These are phyloP conservation scores for Trypanosoma mega DNA, from an alignment of 208 protist genomes.

Conservation along the genomic window DNA sequence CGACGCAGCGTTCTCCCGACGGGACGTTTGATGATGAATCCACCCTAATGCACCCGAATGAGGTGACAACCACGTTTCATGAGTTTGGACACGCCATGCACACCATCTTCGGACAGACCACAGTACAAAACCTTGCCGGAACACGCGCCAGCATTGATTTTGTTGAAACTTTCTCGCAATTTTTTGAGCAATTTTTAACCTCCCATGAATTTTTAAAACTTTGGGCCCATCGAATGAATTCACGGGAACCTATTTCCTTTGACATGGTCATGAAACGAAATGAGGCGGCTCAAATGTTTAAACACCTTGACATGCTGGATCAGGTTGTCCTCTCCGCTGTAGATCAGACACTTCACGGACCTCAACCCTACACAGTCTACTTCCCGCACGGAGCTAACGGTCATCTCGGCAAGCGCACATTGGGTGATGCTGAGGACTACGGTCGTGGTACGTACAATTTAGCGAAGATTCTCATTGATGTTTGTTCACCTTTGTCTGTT, in stretches of 20 bases:
- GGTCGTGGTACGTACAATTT: constrained; percentile 79
- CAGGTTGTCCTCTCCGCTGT: constrained; percentile 86
- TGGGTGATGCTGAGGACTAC: constrained; percentile 75
- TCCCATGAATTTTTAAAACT: constrained; percentile 88
- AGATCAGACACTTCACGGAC: constrained; percentile 87
- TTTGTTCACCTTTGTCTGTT: constrained; percentile 76
- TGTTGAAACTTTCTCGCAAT: constrained; percentile 93
- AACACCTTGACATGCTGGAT: constrained; percentile 83
- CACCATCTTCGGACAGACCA: constrained; percentile 92
- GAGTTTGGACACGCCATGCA: constrained; percentile 94
- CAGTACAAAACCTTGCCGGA: constrained; percentile 91
- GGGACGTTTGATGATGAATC: constrained; percentile 81
- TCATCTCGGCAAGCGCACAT: constrained; percentile 73
- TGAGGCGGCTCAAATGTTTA: constrained; percentile 83
- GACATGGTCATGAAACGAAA: constrained; percentile 89
- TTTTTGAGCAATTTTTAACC: constrained; percentile 92
- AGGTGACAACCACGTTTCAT: constrained; percentile 93
- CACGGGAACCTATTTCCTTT: constrained; percentile 85
- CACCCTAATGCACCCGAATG: constrained; percentile 79
- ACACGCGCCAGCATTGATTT: constrained; percentile 92
- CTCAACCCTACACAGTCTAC: constrained; percentile 87
- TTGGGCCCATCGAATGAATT: constrained; percentile 88
- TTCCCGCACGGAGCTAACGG: constrained; percentile 74
- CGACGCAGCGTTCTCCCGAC: constrained; percentile 38
- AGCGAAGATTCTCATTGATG: constrained; percentile 73